Evolutionary conservation across 2,329 filamentous ascomycete genomes (phyloP), one percentile per base, ranked within the genome.

Genomic region (Intubia oerlemansii): DNA sequence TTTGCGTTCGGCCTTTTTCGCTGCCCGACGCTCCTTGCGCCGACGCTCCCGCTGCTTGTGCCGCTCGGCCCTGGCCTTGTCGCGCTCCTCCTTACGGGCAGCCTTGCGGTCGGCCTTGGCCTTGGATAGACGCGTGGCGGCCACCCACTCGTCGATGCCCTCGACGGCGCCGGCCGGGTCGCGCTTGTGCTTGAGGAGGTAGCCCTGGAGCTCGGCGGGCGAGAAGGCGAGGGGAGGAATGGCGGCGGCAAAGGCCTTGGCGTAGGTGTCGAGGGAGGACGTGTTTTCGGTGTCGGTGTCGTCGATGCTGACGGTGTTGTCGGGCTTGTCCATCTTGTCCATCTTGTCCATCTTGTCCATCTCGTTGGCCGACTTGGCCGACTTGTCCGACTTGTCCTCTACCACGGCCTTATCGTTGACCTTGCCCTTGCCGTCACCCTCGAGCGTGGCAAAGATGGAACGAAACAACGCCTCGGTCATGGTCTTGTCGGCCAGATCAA

Each of bases 191-290:
- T 56, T 57, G 35, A 71, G 50, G 27, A 71, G 49, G 31, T 58
- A 58, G 5, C 66, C 66, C 42, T 70, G 66, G 5, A 71, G 53
- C 45, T 71, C 64, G 5, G 66, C 66, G 0, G 65, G 66, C 30
- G 59, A 65, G 41, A 70, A 70, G 41, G 66, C 56, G 24, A 55
- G 48, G 17, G 52, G 50, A 0, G 66, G 66, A n/a, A 70, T 50
- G 41, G 49, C 51, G 7, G 47, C 39, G 1, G 57, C 52, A 33
- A 71, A 71, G 29, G 53, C 39, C 10, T 42, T 31, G 1, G 64
- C 59, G n/a, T 66, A 46, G 4, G 36, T 37, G 11, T 52, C 45
- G n/a, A 68, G 44, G n/a, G 40, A 43, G 14, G 52, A 47, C 5
- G 44, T 40, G 13, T 40, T 13, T 21, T 29, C 25, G 13, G 11